Percentiles rank a stretch among this genome's conserved stretches.
Conservation (phyloP, 352 stramenopile species). For the Globisporangium nodosum region DNA sequence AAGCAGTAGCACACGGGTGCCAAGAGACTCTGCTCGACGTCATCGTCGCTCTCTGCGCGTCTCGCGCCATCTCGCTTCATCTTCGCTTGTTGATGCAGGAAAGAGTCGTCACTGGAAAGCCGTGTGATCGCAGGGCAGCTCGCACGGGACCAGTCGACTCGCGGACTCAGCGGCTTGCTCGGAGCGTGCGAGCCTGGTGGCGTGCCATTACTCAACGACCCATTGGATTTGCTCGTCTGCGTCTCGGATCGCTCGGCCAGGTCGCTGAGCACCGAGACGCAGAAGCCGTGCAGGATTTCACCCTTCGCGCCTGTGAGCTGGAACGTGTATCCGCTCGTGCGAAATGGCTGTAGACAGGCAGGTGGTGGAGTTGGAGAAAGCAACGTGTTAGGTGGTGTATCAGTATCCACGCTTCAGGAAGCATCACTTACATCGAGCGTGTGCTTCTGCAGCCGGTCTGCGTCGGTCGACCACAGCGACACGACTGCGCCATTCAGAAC, state of each 20-base stretch:
- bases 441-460: slow-evolving; percentile 53
- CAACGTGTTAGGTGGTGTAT: neutral
- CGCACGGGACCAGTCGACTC: slow-evolving; percentile 19
- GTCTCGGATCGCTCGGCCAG: slow-evolving; percentile 14
- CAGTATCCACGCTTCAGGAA: neutral
- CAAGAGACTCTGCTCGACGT: slow-evolving; percentile 12
- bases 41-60: neutral
- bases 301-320: slow-evolving; percentile 80
- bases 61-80: slow-evolving; percentile 1
- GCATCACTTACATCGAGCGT: slow-evolving; percentile 37
- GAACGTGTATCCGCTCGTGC: slow-evolving; percentile 74
- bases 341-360: slow-evolving; percentile 27
- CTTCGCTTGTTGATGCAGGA: slow-evolving; percentile 7
- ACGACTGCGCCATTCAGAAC: slow-evolving; percentile 46
- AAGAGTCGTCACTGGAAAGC: slow-evolving; percentile 9
- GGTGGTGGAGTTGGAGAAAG: neutral
- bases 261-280: slow-evolving; percentile 56
- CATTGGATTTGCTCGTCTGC: neutral
- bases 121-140: slow-evolving; percentile 21
- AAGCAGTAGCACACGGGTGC: slow-evolving; percentile 78
- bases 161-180: slow-evolving; percentile 19
- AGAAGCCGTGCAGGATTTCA: slow-evolving; percentile 78
- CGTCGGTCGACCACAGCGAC: slow-evolving; percentile 67
- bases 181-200: neutral
- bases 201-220: neutral